Evolutionary conservation across 139 green algal genomes (phyloP).

Genomic region (Micromonas pusilla): DNA sequence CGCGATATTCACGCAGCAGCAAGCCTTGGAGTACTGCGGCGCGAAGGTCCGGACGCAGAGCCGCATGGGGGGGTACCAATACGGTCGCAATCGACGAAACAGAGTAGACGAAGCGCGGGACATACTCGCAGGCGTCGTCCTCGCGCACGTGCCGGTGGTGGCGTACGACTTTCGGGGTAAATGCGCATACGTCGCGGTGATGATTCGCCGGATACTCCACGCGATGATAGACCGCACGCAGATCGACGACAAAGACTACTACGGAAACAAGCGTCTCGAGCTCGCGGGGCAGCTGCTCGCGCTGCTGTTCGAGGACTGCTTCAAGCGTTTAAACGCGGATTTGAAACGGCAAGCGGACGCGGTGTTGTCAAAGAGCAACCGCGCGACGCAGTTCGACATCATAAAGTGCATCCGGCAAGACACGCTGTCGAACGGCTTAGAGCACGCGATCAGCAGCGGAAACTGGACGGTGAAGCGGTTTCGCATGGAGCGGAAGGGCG

Average conservation of each 20-base stretch:
- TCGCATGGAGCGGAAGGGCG: constrained; percentile 94
- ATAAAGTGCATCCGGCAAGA: constrained; percentile 84
- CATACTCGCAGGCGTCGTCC: constrained; percentile 84
- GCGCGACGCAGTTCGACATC: constrained; percentile 82
- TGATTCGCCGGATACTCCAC: constrained; percentile 85
- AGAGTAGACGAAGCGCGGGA: constrained; percentile 82
- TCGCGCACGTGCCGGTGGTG: constrained; percentile 85
- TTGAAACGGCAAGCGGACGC: constrained; percentile 79
- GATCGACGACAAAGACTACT: constrained; percentile 97
- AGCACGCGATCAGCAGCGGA: constrained; percentile 78
- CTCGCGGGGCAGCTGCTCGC: constrained; percentile 86
- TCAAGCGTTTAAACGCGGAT: constrained; percentile 90
- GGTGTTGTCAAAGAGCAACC: constrained; percentile 70
- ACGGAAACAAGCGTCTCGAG: constrained; percentile 98
- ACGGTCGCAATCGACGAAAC: neutral
- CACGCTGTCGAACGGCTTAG: constrained; percentile 89
- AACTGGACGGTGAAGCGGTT: constrained; percentile 99
- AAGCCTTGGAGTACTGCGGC: constrained; percentile 91
- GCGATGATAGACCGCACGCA: constrained; percentile 68
- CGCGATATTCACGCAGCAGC: constrained; percentile 72
- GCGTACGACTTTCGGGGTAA: constrained; percentile 82
- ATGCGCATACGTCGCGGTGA: constrained; percentile 81
- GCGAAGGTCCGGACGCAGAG: constrained; percentile 24
- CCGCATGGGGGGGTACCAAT: neutral
- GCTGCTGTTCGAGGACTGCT: constrained; percentile 98